Conservation (phyloP, 192 early-diverging fungal genomes). For the Podila epicladia region DNA sequence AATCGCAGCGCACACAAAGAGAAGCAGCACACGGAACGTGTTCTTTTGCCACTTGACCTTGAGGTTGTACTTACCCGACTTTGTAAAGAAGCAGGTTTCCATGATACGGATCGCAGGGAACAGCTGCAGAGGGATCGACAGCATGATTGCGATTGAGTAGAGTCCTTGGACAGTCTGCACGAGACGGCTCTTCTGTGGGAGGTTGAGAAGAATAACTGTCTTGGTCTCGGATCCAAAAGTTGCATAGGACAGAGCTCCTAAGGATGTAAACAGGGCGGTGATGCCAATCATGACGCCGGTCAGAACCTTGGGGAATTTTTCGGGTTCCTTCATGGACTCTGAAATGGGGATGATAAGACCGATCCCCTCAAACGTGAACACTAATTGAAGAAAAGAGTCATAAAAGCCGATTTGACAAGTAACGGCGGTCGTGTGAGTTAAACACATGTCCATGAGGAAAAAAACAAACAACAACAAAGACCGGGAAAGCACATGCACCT, state of each 20-base stretch:
- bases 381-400: background rate
- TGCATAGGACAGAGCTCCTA: slow-evolving; percentile 86
- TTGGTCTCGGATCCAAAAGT: slow-evolving; percentile 87
- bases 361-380: slow-evolving; percentile 49
- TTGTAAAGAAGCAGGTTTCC: slow-evolving; percentile 83
- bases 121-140: slow-evolving; percentile 91
- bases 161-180: slow-evolving; percentile 82
- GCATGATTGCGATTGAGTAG: slow-evolving; percentile 92
- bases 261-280: slow-evolving; percentile 81
- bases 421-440: background rate
- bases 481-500: slow-evolving; percentile 63
- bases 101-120: slow-evolving; percentile 96
- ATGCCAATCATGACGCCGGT: slow-evolving; percentile 81
- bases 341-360: slow-evolving; percentile 78
- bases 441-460: slow-evolving; percentile 13
- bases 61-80: slow-evolving; percentile 81
- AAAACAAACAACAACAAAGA: slow-evolving; percentile 25
- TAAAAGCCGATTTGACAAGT: background rate
- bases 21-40: slow-evolving; percentile 73
- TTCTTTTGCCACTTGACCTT: slow-evolving; percentile 92
- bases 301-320: slow-evolving; percentile 85
- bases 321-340: slow-evolving; percentile 89
- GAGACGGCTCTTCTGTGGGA: slow-evolving; percentile 73
- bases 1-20: slow-evolving; percentile 74
- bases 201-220: slow-evolving; percentile 89